phyloP scores from a whole-genome alignment of 2,329 filamentous ascomycete genomes.

The Lasiodiplodia citricola region DNA sequence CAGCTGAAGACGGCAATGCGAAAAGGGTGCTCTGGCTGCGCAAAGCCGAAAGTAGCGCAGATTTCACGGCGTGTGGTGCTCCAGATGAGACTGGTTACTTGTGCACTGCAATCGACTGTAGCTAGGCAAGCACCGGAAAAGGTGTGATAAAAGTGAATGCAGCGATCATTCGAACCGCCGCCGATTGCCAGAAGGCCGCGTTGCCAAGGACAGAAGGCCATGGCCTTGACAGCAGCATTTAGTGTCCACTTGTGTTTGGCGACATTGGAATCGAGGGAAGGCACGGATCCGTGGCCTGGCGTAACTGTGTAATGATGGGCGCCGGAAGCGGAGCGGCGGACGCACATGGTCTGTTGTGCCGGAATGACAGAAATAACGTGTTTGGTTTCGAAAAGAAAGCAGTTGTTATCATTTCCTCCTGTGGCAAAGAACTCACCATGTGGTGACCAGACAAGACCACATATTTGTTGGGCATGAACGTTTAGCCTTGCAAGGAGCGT shows the following conservation, averaged over 20 bases:
- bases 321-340: slow-evolving; percentile 17
- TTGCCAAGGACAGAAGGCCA: slow-evolving; percentile 96
- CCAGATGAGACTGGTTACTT: slow-evolving; percentile 94
- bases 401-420: slow-evolving; percentile 90
- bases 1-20: slow-evolving; percentile 93
- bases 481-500: slow-evolving; percentile 77
- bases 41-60: slow-evolving; percentile 90
- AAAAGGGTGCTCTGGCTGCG: slow-evolving; percentile 85
- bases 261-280: slow-evolving; percentile 58
- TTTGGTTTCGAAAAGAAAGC: slow-evolving; percentile 77
- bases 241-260: slow-evolving; percentile 78
- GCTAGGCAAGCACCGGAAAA: slow-evolving; percentile 82
- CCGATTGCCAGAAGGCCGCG: slow-evolving; percentile 85
- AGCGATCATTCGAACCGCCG: slow-evolving; percentile 90
- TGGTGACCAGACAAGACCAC: slow-evolving; percentile 85
- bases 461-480: slow-evolving; percentile 87
- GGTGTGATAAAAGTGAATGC: slow-evolving; percentile 95
- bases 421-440: slow-evolving; percentile 80
- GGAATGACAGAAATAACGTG: slow-evolving; percentile 42
- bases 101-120: slow-evolving; percentile 88
- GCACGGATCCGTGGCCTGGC: slow-evolving; percentile 39
- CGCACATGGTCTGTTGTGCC: slow-evolving; percentile 36
- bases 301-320: slow-evolving; percentile 40
- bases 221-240: slow-evolving; percentile 90
- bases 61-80: slow-evolving; percentile 85